Percentiles rank a stretch among this genome's conserved stretches.
Conservation (phyloP, 345 rosid genomes). For the Combretum micranthum region DNA sequence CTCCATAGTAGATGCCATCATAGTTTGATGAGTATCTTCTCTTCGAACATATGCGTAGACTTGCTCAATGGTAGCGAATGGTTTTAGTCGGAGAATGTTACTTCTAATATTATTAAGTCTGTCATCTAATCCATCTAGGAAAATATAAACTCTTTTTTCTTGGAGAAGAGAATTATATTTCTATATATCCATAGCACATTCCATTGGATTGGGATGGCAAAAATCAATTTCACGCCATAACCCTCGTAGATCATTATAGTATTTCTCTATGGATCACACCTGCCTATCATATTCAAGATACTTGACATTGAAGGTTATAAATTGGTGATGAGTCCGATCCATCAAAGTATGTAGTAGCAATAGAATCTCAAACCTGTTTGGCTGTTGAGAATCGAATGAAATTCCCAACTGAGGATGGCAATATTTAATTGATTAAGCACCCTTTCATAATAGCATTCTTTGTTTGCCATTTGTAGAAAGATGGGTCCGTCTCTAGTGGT, state of each 20-base stretch:
- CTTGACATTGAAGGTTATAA: neutral
- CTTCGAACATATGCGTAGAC: too few species aligned
- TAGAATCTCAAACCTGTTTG: slow-evolving; percentile 1
- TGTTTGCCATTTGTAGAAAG: slow-evolving; percentile 2
- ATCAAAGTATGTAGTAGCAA: slow-evolving; percentile 9
- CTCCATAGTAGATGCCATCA: too few species aligned
- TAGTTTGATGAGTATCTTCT: too few species aligned
- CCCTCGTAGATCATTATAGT: neutral
- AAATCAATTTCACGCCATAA: slow-evolving; percentile 4
- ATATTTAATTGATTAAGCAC: slow-evolving; percentile 1
- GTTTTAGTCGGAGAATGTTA: slow-evolving; percentile 1
- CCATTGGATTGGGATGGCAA: slow-evolving; percentile 3
- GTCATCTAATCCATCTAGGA: slow-evolving; percentile 7
- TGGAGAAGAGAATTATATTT: neutral
- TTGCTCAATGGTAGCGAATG: too few species aligned
- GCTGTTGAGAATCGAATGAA: slow-evolving; percentile 5
- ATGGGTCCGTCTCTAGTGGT: neutral
- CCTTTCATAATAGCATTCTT: slow-evolving; percentile 8
- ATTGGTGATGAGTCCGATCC: neutral
- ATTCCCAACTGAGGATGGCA: neutral
- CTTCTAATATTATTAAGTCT: neutral
- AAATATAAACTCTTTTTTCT: neutral
- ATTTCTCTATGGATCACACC: neutral
- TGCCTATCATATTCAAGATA: neutral
- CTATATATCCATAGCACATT: neutral